Percentiles rank a stretch among this genome's conserved stretches.
Evolutionary conservation across 805 yeast species (phyloP).

Genomic region (Candida golubevii): DNA sequence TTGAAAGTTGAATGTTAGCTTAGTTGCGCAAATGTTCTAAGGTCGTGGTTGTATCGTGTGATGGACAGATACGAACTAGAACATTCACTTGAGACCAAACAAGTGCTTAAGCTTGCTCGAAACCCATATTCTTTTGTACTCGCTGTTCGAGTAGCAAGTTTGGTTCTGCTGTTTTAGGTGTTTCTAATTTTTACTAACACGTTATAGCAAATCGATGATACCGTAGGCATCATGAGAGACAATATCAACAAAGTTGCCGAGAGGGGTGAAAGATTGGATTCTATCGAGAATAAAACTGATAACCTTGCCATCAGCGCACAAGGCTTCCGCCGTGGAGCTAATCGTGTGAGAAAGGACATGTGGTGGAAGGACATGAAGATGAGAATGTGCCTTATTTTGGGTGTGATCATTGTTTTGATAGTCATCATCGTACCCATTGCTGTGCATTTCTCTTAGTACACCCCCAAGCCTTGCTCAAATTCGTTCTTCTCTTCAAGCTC

Average conservation of each 20-base stretch:
- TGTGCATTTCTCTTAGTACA: constrained; percentile 61
- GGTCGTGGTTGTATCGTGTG: too few species aligned
- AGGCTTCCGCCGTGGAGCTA: constrained; percentile 94
- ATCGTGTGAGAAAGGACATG: constrained; percentile 96
- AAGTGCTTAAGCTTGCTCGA: too few species aligned
- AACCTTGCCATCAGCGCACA: constrained; percentile 89
- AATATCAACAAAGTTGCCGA: constrained; percentile 94
- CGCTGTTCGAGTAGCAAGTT: too few species aligned
- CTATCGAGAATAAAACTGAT: constrained; percentile 89
- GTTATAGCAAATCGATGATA: constrained; percentile 77
- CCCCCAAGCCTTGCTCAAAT: not conserved
- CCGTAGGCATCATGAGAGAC: constrained; percentile 96
- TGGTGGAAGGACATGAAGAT: constrained; percentile 98
- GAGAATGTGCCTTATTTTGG: constrained; percentile 83
- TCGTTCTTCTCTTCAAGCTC: too few species aligned
- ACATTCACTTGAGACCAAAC: too few species aligned
- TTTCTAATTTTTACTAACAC: constrained; percentile 21
- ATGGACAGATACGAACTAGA: too few species aligned
- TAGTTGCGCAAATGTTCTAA: too few species aligned
- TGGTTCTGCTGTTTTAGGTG: too few species aligned
- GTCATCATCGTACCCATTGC: constrained; percentile 93
- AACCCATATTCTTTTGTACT: too few species aligned
- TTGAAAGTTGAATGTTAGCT: too few species aligned
- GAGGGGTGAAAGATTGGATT: constrained; percentile 88
- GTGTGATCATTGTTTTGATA: constrained; percentile 69